Conservation (phyloP, 192 early-diverging fungal species). For the Coemansia sp. region DNA sequence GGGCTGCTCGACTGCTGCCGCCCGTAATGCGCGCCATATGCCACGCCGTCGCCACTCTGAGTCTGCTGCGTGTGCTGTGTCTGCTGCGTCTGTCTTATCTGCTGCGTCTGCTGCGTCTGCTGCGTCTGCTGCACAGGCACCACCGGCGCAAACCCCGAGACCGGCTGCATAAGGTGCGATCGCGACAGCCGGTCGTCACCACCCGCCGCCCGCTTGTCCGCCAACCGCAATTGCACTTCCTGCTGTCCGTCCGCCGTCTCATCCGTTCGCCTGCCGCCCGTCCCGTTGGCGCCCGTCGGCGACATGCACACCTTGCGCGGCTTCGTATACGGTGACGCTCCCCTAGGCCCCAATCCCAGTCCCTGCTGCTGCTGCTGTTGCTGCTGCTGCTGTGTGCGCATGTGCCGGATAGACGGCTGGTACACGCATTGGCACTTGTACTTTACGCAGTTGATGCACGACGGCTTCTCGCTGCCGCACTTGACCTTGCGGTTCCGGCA, state of each 20-base stretch:
- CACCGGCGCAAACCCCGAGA: constrained; percentile 9
- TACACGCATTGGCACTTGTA: constrained; percentile 39
- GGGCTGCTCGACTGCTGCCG: constrained; percentile 21
- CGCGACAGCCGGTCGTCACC: constrained; percentile 20
- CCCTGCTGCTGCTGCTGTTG: constrained; percentile 8
- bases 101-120: constrained; percentile 5
- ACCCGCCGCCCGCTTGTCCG: too few species aligned
- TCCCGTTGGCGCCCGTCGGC: not conserved
- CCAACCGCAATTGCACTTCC: too few species aligned
- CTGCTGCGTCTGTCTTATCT: too few species aligned
- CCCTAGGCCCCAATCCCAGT: not conserved
- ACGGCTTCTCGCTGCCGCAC: constrained; percentile 49
- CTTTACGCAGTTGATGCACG: constrained; percentile 45
- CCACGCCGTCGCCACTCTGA: too few species aligned
- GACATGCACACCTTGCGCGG: constrained; percentile 1
- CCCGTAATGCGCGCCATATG: not conserved
- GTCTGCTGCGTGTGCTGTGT: constrained; percentile 2
- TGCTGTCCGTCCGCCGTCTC: too few species aligned
- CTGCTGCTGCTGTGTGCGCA: constrained; percentile 24
- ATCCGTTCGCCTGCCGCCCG: not conserved
- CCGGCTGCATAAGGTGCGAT: constrained; percentile 46
- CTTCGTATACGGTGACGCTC: constrained; percentile 5
- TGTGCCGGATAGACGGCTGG: constrained; percentile 35
- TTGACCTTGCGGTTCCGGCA: constrained; percentile 50
- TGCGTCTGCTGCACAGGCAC: not conserved